A percentile compares a stretch with the other conserved stretches of the same genome.
Evolutionary conservation across 768 basidiomycete genomes (phyloP).

Genomic region (Mycena pura): DNA sequence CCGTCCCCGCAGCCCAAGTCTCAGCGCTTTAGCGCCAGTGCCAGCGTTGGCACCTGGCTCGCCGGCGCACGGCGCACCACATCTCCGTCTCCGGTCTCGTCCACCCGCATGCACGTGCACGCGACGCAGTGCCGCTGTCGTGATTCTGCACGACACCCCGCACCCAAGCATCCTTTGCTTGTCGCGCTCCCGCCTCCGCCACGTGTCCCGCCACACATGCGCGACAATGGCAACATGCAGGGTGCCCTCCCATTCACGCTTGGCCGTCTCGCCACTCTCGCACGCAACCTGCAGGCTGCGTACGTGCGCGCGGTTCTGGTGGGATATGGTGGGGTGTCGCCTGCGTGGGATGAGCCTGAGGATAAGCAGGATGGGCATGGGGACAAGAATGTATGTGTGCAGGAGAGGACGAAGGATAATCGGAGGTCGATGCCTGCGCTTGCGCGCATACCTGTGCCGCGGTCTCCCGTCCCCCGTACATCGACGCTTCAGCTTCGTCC

Average conservation of each 20-base stretch:
- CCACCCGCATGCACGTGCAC: background rate
- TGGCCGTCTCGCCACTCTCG: conserved; percentile 17
- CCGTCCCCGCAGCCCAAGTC: background rate
- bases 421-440: no score
- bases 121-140: background rate
- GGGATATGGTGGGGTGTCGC: conserved; percentile 18
- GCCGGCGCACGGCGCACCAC: conserved; percentile 18
- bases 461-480: no score
- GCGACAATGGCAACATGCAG: background rate
- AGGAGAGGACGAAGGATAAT: background rate
- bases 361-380: background rate
- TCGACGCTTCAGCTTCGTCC: no score
- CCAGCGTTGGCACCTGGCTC: conserved; percentile 14
- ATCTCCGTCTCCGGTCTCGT: conserved; percentile 1
- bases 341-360: background rate
- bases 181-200: background rate
- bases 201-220: background rate
- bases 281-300: conserved; percentile 20
- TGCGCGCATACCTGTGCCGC: no score
- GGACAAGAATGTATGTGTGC: background rate
- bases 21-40: background rate
- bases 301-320: conserved; percentile 26
- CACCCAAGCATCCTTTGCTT: background rate
- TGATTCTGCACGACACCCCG: background rate
- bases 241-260: conserved; percentile 8